Evolutionary conservation across 495 filamentous ascomycete genomes (phyloP).

Genomic region (Talaromyces borbonicus): DNA sequence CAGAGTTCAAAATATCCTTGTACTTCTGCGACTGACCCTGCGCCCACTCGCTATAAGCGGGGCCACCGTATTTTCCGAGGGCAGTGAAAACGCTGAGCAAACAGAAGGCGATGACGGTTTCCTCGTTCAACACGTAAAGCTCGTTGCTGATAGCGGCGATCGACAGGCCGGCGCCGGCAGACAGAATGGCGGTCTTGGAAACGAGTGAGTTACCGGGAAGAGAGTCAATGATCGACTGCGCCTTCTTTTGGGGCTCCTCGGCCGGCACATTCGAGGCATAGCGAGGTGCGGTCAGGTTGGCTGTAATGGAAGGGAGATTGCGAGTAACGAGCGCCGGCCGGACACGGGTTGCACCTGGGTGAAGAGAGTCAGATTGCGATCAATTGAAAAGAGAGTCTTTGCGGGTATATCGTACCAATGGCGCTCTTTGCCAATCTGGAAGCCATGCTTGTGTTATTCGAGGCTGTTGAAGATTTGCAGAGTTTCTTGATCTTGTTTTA

Average conservation of each 20-base stretch:
- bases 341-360: conserved; percentile 79
- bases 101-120: conserved; percentile 83
- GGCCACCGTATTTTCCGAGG: conserved; percentile 84
- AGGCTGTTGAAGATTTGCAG: conserved; percentile 21
- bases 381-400: conserved; percentile 2
- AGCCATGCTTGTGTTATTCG: conserved; percentile 66
- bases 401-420: conserved; percentile 55
- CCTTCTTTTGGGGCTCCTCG: conserved; percentile 84
- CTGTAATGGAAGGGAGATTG: conserved; percentile 59
- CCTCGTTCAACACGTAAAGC: conserved; percentile 98
- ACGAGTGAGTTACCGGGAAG: conserved; percentile 76
- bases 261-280: conserved; percentile 66
- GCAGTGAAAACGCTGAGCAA: conserved; percentile 82
- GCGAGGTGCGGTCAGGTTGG: conserved; percentile 53
- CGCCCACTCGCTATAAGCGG: conserved; percentile 87
- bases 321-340: conserved; percentile 64
- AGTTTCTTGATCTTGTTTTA: too few species aligned
- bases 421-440: conserved; percentile 88
- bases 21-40: conserved; percentile 77
- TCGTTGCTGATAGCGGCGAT: conserved; percentile 98
- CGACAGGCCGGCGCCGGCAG: conserved; percentile 79
- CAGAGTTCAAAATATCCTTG: conserved; percentile 84
- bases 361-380: conserved; percentile 18
- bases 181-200: conserved; percentile 94
- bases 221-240: conserved; percentile 86